Conservation (phyloP, 352 stramenopile species). For the Phytophthora macrochlamydospora region DNA sequence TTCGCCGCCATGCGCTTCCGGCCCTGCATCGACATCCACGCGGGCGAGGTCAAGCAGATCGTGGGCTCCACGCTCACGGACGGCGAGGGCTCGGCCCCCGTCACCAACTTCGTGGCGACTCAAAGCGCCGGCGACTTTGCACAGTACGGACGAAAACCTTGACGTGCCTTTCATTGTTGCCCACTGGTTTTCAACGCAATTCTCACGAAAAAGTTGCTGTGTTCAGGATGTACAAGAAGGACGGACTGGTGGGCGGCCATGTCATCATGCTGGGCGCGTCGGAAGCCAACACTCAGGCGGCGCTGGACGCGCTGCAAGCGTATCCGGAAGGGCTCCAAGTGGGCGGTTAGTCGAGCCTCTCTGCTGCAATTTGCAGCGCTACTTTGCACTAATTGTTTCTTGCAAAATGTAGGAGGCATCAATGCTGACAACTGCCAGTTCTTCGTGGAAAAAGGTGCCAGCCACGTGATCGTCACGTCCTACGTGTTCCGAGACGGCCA, state of each 20-base stretch:
- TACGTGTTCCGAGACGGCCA: conserved; percentile 95
- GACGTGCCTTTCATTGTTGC: background rate
- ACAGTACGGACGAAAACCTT: conserved; percentile 32
- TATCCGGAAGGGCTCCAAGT: conserved; percentile 96
- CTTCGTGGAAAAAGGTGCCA: conserved; percentile 96
- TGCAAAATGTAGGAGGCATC: conserved; percentile 68
- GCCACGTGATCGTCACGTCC: conserved; percentile 98
- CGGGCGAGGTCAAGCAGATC: conserved; percentile 98
- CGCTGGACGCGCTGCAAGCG: conserved; percentile 79
- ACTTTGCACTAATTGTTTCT: background rate
- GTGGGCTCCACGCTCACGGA: conserved; percentile 97
- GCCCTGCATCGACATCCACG: conserved; percentile 98
- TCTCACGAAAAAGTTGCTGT: background rate
- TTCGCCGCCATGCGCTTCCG: conserved; percentile 92
- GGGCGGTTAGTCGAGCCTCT: conserved; percentile 67
- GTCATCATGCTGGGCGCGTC: conserved; percentile 98
- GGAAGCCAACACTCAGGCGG: conserved; percentile 91
- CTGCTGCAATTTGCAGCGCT: background rate
- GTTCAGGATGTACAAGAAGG: conserved; percentile 90
- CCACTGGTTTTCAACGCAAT: conserved; percentile 1
- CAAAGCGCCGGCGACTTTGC: conserved; percentile 80
- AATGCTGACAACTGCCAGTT: conserved; percentile 93
- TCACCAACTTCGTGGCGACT: conserved; percentile 94
- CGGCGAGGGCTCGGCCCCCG: conserved; percentile 51
- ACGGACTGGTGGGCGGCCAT: conserved; percentile 93